Conservation (phyloP, 2,329 filamentous ascomycete genomes). For the Cladosporium sphaerospermum region DNA sequence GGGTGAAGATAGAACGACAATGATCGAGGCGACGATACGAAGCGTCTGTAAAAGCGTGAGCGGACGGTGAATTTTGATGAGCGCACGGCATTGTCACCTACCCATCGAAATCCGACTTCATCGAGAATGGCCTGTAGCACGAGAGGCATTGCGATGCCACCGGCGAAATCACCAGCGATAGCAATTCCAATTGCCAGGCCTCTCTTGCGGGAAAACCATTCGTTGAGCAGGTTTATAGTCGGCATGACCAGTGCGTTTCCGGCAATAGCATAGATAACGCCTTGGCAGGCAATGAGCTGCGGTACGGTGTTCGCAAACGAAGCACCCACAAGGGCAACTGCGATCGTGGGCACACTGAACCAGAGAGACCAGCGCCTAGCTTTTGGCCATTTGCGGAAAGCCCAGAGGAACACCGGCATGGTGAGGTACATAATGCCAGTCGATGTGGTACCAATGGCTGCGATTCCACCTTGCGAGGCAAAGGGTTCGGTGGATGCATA, state of each 20-base stretch:
- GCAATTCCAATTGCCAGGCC: slow-evolving; percentile 43
- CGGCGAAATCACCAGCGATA: slow-evolving; percentile 37
- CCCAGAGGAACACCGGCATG: slow-evolving; percentile 34
- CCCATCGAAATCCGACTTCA: slow-evolving; percentile 35
- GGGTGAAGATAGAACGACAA: slow-evolving; percentile 19
- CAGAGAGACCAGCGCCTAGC: slow-evolving; percentile 30
- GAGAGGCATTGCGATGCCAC: slow-evolving; percentile 41
- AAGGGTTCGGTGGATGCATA: slow-evolving; percentile 16
- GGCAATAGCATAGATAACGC: slow-evolving; percentile 36
- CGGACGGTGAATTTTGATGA: background rate
- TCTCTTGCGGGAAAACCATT: slow-evolving; percentile 39
- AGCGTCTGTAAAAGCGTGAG: slow-evolving; percentile 32
- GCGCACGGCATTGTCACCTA: slow-evolving; percentile 2
- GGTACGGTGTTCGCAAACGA: slow-evolving; percentile 30
- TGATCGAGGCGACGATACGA: slow-evolving; percentile 36
- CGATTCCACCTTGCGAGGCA: slow-evolving; percentile 28
- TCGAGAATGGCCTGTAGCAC: slow-evolving; percentile 37
- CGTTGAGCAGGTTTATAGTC: slow-evolving; percentile 44
- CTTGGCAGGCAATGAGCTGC: slow-evolving; percentile 34
- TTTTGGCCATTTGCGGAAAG: slow-evolving; percentile 33
- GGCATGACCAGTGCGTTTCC: slow-evolving; percentile 46
- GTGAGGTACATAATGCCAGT: slow-evolving; percentile 39
- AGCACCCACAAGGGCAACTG: slow-evolving; percentile 28
- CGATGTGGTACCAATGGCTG: slow-evolving; percentile 37
- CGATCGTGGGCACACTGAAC: slow-evolving; percentile 31